A percentile compares a stretch with the other conserved stretches of the same genome.
Conservation (phyloP, 148 eudicot genomes). For the Rhododendron ferrugineum region DNA sequence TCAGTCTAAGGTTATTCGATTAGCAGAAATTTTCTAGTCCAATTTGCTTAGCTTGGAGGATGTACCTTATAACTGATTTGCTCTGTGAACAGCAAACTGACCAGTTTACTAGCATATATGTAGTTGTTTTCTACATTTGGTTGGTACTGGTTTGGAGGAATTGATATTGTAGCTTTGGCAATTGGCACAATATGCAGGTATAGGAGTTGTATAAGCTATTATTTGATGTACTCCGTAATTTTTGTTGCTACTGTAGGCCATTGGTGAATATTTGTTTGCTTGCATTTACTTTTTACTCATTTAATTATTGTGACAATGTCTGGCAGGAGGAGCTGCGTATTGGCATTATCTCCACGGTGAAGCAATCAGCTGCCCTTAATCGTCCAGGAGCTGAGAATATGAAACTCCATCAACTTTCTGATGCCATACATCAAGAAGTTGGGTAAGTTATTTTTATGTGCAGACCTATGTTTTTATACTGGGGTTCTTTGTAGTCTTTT, state of each 20-base stretch:
- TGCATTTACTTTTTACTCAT: background rate
- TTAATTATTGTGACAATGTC: background rate
- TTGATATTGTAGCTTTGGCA: background rate
- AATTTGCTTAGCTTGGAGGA: background rate
- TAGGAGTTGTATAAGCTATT: background rate
- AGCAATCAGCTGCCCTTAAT: conserved; percentile 65
- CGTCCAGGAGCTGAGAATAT: conserved; percentile 64
- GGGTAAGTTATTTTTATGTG: conserved; percentile 36
- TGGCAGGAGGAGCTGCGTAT: conserved; percentile 73
- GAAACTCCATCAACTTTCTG: conserved; percentile 78
- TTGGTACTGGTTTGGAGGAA: background rate
- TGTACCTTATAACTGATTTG: background rate
- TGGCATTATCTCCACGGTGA: conserved; percentile 52
- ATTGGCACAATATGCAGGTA: background rate
- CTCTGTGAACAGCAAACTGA: background rate
- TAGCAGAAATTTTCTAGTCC: background rate
- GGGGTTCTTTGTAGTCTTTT: background rate
- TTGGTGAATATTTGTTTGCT: background rate
- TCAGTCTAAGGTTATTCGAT: background rate
- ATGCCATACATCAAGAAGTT: conserved; percentile 81
- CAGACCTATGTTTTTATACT: background rate
- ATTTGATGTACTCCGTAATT: background rate
- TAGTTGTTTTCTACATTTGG: background rate
- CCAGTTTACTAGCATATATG: background rate
- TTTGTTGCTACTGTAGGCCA: background rate